Percentiles rank a stretch among this genome's conserved stretches.
These are phyloP conservation scores for Phytophthora constricta DNA, from an alignment of 352 stramenopile species.

Conservation along the genomic window DNA sequence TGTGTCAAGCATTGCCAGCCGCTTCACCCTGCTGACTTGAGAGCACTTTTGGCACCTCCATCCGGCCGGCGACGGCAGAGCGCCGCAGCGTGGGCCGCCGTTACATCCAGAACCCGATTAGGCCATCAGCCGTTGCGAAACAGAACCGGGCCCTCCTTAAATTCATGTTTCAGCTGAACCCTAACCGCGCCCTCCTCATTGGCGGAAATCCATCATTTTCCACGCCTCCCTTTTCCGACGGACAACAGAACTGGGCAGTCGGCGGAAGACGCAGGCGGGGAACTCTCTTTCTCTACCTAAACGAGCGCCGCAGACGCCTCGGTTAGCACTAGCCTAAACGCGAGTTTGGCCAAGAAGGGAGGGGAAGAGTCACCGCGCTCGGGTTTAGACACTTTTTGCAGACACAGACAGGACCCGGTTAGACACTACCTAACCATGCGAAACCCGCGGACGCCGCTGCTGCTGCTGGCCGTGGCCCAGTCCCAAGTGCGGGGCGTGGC, in stretches of 20 bases:
- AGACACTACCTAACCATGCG: constrained; percentile 17
- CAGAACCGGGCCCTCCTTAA: background rate
- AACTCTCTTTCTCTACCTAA: background rate
- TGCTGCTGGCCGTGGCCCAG: constrained; percentile 41
- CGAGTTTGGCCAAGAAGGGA: background rate
- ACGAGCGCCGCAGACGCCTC: background rate
- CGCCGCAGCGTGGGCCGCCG: too few relatives aligned
- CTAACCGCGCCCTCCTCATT: background rate
- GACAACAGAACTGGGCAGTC: constrained; percentile 3
- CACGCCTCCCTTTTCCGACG: background rate
- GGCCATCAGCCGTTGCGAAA: background rate
- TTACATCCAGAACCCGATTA: background rate
- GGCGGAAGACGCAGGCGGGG: background rate
- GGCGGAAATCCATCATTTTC: background rate
- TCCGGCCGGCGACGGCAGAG: too few relatives aligned
- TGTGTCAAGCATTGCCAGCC: too few relatives aligned
- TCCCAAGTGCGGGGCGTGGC: constrained; percentile 29
- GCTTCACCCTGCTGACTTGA: too few relatives aligned
- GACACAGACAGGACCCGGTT: background rate
- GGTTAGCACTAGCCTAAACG: background rate
- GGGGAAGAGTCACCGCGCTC: background rate
- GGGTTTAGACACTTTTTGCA: background rate
- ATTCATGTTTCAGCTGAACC: background rate
- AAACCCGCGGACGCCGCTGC: constrained; percentile 27
- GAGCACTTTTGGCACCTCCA: too few relatives aligned